phyloP scores from a whole-genome alignment of 805 yeast species.

The Candida stauntonica region DNA sequence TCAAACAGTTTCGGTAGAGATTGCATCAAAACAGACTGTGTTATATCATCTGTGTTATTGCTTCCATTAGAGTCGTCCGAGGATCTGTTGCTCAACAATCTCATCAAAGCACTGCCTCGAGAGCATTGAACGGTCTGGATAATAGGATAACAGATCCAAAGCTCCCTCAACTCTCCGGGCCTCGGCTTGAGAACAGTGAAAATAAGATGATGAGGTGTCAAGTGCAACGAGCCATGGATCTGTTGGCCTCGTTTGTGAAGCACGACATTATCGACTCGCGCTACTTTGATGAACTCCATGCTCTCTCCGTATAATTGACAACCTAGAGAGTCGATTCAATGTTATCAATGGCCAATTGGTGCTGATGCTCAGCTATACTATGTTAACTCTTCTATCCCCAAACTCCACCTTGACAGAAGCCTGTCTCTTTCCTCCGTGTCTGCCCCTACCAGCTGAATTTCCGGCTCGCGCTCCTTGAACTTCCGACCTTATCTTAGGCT shows the following conservation, averaged over 20 bases:
- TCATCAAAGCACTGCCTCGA: constrained; percentile 44
- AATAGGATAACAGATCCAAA: constrained; percentile 91
- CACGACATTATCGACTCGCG: constrained; percentile 44
- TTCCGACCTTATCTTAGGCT: constrained; percentile 8
- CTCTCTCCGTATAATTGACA: background rate
- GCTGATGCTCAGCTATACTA: too few relatives aligned
- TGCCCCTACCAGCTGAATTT: background rate
- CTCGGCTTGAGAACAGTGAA: constrained; percentile 37
- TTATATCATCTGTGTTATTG: constrained; percentile 8
- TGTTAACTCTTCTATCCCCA: too few relatives aligned
- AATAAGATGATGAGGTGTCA: constrained; percentile 74
- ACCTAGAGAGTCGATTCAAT: too few relatives aligned
- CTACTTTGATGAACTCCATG: constrained; percentile 25
- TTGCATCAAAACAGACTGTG: constrained; percentile 11
- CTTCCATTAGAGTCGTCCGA: constrained; percentile 2
- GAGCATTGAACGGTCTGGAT: constrained; percentile 45
- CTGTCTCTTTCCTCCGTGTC: too few relatives aligned
- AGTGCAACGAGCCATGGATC: constrained; percentile 56
- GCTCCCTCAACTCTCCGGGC: constrained; percentile 43
- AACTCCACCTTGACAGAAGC: too few relatives aligned
- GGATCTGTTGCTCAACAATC: constrained; percentile 14
- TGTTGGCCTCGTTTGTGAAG: constrained; percentile 55
- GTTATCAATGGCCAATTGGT: too few relatives aligned
- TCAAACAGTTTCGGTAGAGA: constrained; percentile 16
- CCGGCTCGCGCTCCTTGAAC: background rate